A percentile compares a stretch with the other conserved stretches of the same genome.
Conservation (phyloP, 768 basidiomycete genomes). For the Podaxis sp. region DNA sequence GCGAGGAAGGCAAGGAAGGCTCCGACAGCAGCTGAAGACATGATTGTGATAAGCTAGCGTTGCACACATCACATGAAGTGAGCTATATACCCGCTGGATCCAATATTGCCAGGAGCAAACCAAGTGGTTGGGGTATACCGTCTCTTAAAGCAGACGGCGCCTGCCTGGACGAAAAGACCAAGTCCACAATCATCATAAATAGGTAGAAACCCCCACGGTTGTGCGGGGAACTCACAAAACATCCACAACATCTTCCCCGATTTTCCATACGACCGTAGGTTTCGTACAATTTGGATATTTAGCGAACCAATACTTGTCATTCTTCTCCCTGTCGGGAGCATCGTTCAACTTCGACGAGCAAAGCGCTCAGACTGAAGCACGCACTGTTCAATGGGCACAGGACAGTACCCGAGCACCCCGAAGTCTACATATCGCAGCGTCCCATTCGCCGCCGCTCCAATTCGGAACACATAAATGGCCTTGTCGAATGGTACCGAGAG, state of each 20-base stretch:
- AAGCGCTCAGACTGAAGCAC: background rate
- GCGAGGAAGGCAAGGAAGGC: no score
- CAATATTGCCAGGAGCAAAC: background rate
- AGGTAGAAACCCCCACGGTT: background rate
- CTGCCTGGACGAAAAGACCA: background rate
- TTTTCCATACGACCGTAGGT: background rate
- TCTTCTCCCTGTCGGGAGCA: background rate
- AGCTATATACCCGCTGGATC: background rate
- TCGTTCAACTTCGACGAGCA: background rate
- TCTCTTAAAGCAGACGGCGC: background rate
- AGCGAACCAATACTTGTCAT: background rate
- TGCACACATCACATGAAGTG: background rate
- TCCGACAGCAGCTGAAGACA: no score
- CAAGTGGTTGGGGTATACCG: background rate
- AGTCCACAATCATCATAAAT: background rate
- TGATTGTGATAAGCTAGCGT: background rate
- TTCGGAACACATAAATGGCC: background rate
- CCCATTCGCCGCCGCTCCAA: background rate
- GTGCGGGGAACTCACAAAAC: background rate
- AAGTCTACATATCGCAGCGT: background rate
- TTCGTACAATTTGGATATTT: background rate
- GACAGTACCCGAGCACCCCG: slow-evolving; percentile 1
- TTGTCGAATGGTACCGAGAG: background rate
- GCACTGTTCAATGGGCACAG: background rate
- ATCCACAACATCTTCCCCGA: background rate